Evolutionary conservation across 2,329 filamentous ascomycete species (phyloP).

Genomic region (Ceratocystis cubensis): DNA sequence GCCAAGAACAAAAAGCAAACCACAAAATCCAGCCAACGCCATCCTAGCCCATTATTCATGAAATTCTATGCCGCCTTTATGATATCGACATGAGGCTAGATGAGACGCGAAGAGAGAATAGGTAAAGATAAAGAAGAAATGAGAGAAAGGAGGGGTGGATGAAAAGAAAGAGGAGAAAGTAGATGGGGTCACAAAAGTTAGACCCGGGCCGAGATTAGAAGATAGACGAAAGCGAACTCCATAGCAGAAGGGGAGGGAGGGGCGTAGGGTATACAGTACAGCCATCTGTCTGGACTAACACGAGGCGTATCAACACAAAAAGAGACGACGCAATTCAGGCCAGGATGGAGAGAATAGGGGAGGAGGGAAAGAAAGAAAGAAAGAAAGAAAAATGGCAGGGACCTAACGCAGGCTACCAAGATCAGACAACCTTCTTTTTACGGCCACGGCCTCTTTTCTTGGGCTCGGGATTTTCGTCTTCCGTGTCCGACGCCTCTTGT

Average conservation of each 20-base stretch:
- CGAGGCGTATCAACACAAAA: neutral
- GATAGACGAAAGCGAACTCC: too few relatives aligned
- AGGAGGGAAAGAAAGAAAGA: neutral
- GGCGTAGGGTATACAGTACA: neutral
- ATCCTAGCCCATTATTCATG: slow-evolving; percentile 13
- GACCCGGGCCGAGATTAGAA: too few relatives aligned
- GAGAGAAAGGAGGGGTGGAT: neutral
- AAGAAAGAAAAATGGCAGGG: neutral
- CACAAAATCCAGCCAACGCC: slow-evolving; percentile 15
- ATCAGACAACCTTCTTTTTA: slow-evolving; percentile 33
- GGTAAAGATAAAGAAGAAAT: neutral
- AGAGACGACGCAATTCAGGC: too few relatives aligned
- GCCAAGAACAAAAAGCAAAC: neutral
- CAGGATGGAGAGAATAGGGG: neutral
- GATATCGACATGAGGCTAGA: slow-evolving; percentile 12
- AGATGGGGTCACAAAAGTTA: too few relatives aligned
- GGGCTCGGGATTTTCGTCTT: slow-evolving; percentile 37
- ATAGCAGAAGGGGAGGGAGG: too few relatives aligned
- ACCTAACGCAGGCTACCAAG: too few relatives aligned
- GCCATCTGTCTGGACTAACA: neutral
- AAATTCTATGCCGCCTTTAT: slow-evolving; percentile 10
- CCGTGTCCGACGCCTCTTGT: slow-evolving; percentile 32
- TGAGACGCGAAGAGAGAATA: slow-evolving; percentile 9
- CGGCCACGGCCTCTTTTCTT: slow-evolving; percentile 39
- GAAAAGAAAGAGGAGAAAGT: neutral